Conservation (phyloP, 106 monocot species). For the Agapanthus africanus region DNA sequence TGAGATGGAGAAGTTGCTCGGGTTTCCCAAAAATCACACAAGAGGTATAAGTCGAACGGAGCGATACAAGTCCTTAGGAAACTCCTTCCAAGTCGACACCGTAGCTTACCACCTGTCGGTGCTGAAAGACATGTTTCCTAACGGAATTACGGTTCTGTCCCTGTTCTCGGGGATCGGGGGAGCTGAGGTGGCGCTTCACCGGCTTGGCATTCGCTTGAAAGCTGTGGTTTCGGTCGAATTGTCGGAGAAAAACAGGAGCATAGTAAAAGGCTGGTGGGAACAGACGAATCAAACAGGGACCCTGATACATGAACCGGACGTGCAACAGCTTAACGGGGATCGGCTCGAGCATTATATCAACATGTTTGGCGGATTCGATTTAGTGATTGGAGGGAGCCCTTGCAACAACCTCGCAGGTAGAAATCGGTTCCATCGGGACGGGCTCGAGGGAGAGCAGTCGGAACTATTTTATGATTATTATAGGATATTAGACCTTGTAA, state of each 20-base stretch:
- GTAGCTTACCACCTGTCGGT: slow-evolving; percentile 76
- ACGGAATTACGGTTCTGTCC: slow-evolving; percentile 59
- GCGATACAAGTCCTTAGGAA: slow-evolving; percentile 51
- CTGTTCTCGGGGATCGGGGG: slow-evolving; percentile 83
- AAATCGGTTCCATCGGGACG: slow-evolving; percentile 64
- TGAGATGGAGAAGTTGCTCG: slow-evolving; percentile 61
- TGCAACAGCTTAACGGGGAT: slow-evolving; percentile 30
- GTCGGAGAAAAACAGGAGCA: slow-evolving; percentile 45
- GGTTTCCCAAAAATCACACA: slow-evolving; percentile 71
- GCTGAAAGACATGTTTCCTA: slow-evolving; percentile 53
- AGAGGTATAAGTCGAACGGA: slow-evolving; percentile 62
- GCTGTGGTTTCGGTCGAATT: slow-evolving; percentile 65
- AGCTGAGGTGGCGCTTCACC: slow-evolving; percentile 78
- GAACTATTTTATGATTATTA: slow-evolving; percentile 66
- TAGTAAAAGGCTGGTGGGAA: slow-evolving; percentile 67
- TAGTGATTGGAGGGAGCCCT: slow-evolving; percentile 74
- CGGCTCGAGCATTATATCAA: slow-evolving; percentile 32
- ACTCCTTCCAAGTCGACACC: slow-evolving; percentile 81
- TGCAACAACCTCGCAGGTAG: slow-evolving; percentile 83
- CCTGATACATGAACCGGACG: slow-evolving; percentile 41
- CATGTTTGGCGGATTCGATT: slow-evolving; percentile 48
- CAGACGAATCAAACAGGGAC: slow-evolving; percentile 54
- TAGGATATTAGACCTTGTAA: slow-evolving; percentile 65
- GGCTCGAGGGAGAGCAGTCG: slow-evolving; percentile 34
- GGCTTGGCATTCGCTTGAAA: slow-evolving; percentile 49